These are phyloP conservation scores for Grosmannia serpens DNA, from an alignment of 2,329 filamentous ascomycete species.

Conservation along the genomic window DNA sequence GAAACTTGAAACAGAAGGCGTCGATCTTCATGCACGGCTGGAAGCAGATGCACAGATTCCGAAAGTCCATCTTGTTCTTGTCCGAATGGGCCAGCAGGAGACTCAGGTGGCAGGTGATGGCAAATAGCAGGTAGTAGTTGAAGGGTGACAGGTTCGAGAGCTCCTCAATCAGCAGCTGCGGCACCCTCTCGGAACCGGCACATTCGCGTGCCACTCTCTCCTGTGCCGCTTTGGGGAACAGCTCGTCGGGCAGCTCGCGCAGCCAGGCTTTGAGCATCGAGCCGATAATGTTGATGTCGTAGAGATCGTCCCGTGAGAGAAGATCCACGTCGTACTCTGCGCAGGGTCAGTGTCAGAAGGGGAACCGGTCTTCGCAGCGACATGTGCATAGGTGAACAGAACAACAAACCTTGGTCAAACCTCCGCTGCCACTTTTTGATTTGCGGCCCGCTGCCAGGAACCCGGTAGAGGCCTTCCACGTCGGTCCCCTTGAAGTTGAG, in stretches of 20 bases:
- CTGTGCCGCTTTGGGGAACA: conserved; percentile 78
- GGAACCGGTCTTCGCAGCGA: neutral
- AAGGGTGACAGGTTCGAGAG: conserved; percentile 89
- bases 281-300: conserved; percentile 93
- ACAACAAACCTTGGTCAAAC: conserved; percentile 65
- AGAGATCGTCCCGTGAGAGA: conserved; percentile 75
- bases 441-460: conserved; percentile 80
- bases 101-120: conserved; percentile 91
- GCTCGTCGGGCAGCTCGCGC: conserved; percentile 83
- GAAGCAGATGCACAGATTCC: conserved; percentile 92
- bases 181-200: conserved; percentile 65
- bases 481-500: conserved; percentile 91
- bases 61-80: conserved; percentile 97
- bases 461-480: conserved; percentile 84
- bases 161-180: conserved; percentile 74
- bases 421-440: conserved; percentile 88
- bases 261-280: conserved; percentile 97
- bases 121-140: conserved; percentile 95
- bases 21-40: conserved; percentile 96
- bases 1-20: conserved; percentile 85
- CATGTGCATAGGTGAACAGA: neutral
- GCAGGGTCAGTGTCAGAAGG: neutral
- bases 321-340: conserved; percentile 79
- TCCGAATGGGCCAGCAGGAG: conserved; percentile 82
- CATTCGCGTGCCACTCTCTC: conserved; percentile 71